These are phyloP conservation scores for Aureobasidium sp. DNA, from an alignment of 2,329 filamentous ascomycete genomes.

Conservation along the genomic window DNA sequence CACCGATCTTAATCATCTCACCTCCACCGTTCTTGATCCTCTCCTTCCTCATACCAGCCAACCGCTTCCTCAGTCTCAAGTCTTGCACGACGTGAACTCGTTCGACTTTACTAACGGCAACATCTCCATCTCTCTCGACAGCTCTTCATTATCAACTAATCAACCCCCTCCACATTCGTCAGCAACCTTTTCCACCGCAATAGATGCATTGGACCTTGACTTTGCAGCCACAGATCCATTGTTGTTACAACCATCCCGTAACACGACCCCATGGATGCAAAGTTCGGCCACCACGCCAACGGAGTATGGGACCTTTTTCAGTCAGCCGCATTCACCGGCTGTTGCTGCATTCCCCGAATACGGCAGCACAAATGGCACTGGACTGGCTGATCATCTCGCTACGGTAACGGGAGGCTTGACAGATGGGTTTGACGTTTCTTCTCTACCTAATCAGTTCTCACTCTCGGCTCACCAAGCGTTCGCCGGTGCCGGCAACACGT, in stretches of 20 bases:
- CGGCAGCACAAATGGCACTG: neutral
- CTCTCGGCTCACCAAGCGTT: neutral
- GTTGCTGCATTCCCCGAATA: neutral
- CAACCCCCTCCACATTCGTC: neutral
- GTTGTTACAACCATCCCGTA: neutral
- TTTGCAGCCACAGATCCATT: neutral
- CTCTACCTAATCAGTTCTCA: neutral
- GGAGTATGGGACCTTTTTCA: neutral
- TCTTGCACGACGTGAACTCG: slow-evolving; percentile 26
- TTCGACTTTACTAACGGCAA: slow-evolving; percentile 37
- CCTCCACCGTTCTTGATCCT: slow-evolving; percentile 3
- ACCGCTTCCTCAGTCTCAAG: neutral
- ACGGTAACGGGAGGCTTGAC: neutral
- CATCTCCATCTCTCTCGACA: slow-evolving; percentile 36
- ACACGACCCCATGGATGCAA: neutral
- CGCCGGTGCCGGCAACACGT: neutral
- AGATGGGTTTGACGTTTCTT: neutral
- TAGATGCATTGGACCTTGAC: slow-evolving; percentile 2
- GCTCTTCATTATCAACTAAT: neutral
- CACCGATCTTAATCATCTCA: slow-evolving; percentile 18
- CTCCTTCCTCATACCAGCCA: neutral
- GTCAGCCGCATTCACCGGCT: neutral
- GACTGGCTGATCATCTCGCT: neutral
- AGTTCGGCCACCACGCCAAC: neutral
- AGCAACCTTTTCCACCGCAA: neutral